Base-by-base conservation (phyloP, 1,139 yeast species). In the Groenewaldozyma auringiensis region DNA sequence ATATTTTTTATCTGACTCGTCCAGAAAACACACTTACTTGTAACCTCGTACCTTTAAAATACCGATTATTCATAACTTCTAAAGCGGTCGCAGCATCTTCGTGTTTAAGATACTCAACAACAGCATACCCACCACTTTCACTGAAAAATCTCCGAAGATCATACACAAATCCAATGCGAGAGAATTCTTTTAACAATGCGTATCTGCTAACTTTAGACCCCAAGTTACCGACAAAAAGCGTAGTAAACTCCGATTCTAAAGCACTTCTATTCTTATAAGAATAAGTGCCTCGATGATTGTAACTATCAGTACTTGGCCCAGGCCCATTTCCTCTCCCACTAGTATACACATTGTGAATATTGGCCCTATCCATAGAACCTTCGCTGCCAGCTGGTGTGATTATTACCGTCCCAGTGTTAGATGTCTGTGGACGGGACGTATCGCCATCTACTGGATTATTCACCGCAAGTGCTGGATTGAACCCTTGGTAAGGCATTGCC, bases 21-120 rank as follows among this genome's bases (percentile, higher is more conserved):
- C 29, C 29, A 25, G 29, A 25, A 25, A 8, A 25, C 11, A 25
- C 29, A 6, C 29, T 25, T 11, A 25, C 29, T 8, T 6, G 11
- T 25, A 25, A 6, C 11, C 9, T 25, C 11, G 22, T 17, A 25
- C 33, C 31, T 9, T 45, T 45, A 20, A 48, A 27, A 17, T 34
- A 33, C 25, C 36, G 21, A 14, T 47, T 45, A 18, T 48, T 31
- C 35, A 46, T 40, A 4, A 14, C 20, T 13, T 38, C 44, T 9
- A 48, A 21, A 3, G 50, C 47, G 8, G 25, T 33, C 9, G 37
- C 25, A 14, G 50, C 50, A 21, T 45, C 41, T 13, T 39, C 41
- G 20, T 37, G 39, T n/a, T 37, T 39, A 21, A 6, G n/a, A 21
- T 36, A 48, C 17, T 37, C 41, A 13, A 48, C 42, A 37, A 45